These are phyloP conservation scores for Ustilago bromivora DNA, from an alignment of 1,284 basidiomycete species.

Conservation along the genomic window DNA sequence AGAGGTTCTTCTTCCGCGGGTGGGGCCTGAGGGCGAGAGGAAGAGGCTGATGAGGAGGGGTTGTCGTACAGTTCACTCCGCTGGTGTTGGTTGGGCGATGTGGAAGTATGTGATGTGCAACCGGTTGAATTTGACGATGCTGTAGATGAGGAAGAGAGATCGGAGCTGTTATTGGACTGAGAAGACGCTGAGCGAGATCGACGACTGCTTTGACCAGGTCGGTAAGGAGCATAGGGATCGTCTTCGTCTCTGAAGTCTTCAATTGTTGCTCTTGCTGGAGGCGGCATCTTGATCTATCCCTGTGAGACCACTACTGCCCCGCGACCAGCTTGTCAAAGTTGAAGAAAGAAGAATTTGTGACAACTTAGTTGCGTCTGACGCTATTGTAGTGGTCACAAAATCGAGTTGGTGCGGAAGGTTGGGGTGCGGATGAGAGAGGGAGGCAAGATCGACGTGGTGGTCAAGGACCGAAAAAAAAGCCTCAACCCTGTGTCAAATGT, in stretches of 20 bases:
- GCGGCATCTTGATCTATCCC: slow-evolving; percentile 21
- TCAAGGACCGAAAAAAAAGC: background rate
- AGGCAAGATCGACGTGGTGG: slow-evolving; percentile 12
- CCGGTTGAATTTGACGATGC: slow-evolving; percentile 8
- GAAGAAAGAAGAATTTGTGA: background rate
- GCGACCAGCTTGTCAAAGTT: background rate
- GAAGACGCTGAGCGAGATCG: slow-evolving; percentile 5
- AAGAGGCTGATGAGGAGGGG: background rate
- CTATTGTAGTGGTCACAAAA: background rate
- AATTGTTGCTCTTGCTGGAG: slow-evolving; percentile 40
- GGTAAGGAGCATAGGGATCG: slow-evolving; percentile 49
- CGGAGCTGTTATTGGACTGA: slow-evolving; percentile 8
- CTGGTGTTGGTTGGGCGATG: background rate
- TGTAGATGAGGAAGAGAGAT: slow-evolving; percentile 6
- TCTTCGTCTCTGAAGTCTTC: slow-evolving; percentile 43
- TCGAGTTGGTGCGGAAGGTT: background rate
- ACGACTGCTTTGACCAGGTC: slow-evolving; percentile 8
- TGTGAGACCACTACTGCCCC: background rate
- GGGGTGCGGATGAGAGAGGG: background rate
- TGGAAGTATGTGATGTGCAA: slow-evolving; percentile 9
- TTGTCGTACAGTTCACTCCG: slow-evolving; percentile 29
- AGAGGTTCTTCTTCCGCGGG: slow-evolving; percentile 55
- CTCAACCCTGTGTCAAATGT: background rate
- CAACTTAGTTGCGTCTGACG: background rate
- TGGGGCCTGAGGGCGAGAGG: background rate